A percentile compares a stretch with the other conserved stretches of the same genome.
Conservation (phyloP, 768 basidiomycete genomes). For the Basidioascus undulatus region DNA sequence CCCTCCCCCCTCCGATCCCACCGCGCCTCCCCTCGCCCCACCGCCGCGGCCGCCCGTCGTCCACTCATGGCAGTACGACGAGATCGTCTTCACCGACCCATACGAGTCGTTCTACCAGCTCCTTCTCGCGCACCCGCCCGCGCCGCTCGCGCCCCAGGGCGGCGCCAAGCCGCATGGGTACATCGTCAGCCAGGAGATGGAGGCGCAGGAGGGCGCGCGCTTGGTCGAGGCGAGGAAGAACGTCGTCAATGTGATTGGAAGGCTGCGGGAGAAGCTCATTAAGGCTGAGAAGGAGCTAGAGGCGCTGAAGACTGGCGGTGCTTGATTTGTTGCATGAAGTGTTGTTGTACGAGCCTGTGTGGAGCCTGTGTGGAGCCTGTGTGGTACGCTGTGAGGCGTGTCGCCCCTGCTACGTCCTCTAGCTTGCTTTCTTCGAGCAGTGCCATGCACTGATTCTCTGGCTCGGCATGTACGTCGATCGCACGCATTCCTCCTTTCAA, state of each 20-base stretch:
- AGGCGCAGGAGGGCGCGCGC: slow-evolving; percentile 57
- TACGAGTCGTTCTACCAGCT: slow-evolving; percentile 62
- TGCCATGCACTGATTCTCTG: too few species aligned
- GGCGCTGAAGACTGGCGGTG: too few species aligned
- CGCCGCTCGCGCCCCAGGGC: slow-evolving; percentile 34
- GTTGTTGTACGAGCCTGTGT: too few species aligned
- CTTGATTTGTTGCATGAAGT: too few species aligned
- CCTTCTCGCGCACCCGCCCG: slow-evolving; percentile 60
- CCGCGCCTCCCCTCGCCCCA: neutral
- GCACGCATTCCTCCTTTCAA: too few species aligned
- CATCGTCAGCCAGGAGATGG: slow-evolving; percentile 31
- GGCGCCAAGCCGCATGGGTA: neutral
- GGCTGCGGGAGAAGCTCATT: slow-evolving; percentile 37
- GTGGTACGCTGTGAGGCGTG: too few species aligned
- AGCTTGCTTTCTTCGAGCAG: too few species aligned
- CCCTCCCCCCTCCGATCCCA: neutral
- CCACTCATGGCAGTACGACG: slow-evolving; percentile 97
- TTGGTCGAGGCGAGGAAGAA: slow-evolving; percentile 50
- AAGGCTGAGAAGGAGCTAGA: slow-evolving; percentile 66
- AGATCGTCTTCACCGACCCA: slow-evolving; percentile 87
- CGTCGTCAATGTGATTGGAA: slow-evolving; percentile 51
- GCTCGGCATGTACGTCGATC: too few species aligned
- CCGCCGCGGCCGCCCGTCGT: slow-evolving; percentile 20
- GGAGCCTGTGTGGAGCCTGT: too few species aligned
- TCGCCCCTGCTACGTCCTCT: too few species aligned